Conservation (phyloP, 73 alveolate species). For the Paramecium biaurelia region DNA sequence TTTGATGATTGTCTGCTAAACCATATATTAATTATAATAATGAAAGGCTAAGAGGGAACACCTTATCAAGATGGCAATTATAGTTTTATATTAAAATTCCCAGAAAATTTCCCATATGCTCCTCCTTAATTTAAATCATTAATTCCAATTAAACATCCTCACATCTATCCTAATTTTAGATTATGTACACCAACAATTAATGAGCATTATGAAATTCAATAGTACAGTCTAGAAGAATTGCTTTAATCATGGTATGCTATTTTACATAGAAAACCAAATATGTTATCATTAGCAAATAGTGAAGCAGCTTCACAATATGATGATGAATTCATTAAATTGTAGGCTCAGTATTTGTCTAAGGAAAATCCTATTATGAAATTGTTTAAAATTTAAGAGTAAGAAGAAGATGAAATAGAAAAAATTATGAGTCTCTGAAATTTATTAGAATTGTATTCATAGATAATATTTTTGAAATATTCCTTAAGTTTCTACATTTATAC, state of each 20-base stretch:
- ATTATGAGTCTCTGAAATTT: not conserved
- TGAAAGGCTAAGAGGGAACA: not conserved
- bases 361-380: not conserved
- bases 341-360: not conserved
- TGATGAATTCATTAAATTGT: not conserved
- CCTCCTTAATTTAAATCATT: not conserved
- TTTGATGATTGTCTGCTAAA: not conserved
- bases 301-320: not conserved
- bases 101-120: not conserved
- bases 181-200: not conserved
- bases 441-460: not conserved
- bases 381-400: not conserved
- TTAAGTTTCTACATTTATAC: no score
- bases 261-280: not conserved
- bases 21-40: not conserved
- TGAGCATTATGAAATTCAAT: not conserved
- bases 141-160: slow-evolving; percentile 1
- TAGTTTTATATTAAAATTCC: not conserved
- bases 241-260: not conserved
- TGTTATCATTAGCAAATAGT: not conserved
- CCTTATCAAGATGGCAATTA: not conserved
- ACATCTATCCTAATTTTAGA: slow-evolving; percentile 16
- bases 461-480: not conserved
- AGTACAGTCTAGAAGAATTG: not conserved
- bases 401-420: not conserved